Base-by-base conservation (phyloP, 2,329 filamentous ascomycete species). In the Xylaria sp. region DNA sequence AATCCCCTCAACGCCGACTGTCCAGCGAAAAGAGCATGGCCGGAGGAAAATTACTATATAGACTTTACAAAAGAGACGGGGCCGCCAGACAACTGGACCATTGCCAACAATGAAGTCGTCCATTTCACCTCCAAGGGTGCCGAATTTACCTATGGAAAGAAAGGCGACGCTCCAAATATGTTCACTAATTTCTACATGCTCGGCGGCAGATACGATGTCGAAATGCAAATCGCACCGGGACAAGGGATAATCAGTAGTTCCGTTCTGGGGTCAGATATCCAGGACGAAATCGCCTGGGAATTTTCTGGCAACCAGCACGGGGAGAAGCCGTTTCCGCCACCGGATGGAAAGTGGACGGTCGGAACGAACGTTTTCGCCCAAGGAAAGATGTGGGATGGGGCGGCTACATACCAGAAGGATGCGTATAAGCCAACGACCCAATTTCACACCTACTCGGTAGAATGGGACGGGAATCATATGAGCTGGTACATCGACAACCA, bases 131-230 rank as follows among this genome's bases (percentile, higher is more conserved):
- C 75, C 1, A 64, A 74, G 19, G 76, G 76, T 34, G 76, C 76
- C 58, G 76, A 76, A 65, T 75, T 78, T 60, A 73, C 73, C 2
- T 78, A 78, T 60, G 68, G 62, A 21, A 74, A 77, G 67, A 71
- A 65, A 55, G 74, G 74, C 7, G 75, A 78, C 60, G 75, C 76
- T 0, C 76, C 75, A 47, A 76, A 72, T 61, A 75, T 78, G 70
- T 77, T 75, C 73, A 78, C 77, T 19, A 73, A 77, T 55, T 78
- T 78, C 68, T 78, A 77, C 64, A 74, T 78, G 61, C 73, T 78
- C 27, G 75, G 76, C 11, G 77, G 76, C 12, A 72, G 76, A 14
- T 78, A 78, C 45, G 76, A 78, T 64, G 71, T 78, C 45, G 76
- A 75, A 58, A 75, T 78, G 74, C 75, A 78, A 60, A 74, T 78